A percentile compares a stretch with the other conserved stretches of the same genome.
These are phyloP conservation scores for Suillus weaverae DNA, from an alignment of 768 basidiomycete species.

Conservation along the genomic window DNA sequence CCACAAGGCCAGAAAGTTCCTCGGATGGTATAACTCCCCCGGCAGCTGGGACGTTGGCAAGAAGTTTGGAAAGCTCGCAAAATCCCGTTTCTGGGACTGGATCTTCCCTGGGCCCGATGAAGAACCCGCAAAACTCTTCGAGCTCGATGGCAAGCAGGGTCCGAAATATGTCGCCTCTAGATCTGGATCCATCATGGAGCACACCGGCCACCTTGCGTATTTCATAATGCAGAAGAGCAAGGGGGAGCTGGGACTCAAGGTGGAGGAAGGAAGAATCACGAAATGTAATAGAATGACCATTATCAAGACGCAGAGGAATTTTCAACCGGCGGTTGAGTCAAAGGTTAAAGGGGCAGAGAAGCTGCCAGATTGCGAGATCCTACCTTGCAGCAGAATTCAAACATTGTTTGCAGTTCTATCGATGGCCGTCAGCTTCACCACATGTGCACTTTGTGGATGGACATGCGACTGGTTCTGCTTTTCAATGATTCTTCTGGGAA, in stretches of 20 bases:
- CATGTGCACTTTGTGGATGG: constrained; percentile 14
- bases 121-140: constrained; percentile 23
- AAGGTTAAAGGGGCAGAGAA: too few relatives aligned
- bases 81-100: constrained; percentile 24
- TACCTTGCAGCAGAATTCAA: not conserved
- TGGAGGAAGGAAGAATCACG: constrained; percentile 16
- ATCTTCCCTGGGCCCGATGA: constrained; percentile 24
- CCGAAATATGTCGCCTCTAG: constrained; percentile 26
- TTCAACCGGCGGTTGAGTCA: not conserved
- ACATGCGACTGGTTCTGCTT: constrained; percentile 21
- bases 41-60: constrained; percentile 32
- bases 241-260: not conserved
- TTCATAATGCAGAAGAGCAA: constrained; percentile 22
- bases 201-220: constrained; percentile 32
- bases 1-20: constrained; percentile 26
- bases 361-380: not conserved
- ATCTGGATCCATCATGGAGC: constrained; percentile 25
- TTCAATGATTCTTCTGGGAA: constrained; percentile 21
- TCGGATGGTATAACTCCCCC: constrained; percentile 37
- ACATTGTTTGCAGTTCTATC: constrained; percentile 10
- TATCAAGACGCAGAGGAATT: not conserved
- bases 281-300: constrained; percentile 18
- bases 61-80: constrained; percentile 29
- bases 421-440: constrained; percentile 11
- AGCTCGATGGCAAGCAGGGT: constrained; percentile 25